Base-by-base conservation (phyloP, 352 stramenopile species). In the Phytopythium vexans region DNA sequence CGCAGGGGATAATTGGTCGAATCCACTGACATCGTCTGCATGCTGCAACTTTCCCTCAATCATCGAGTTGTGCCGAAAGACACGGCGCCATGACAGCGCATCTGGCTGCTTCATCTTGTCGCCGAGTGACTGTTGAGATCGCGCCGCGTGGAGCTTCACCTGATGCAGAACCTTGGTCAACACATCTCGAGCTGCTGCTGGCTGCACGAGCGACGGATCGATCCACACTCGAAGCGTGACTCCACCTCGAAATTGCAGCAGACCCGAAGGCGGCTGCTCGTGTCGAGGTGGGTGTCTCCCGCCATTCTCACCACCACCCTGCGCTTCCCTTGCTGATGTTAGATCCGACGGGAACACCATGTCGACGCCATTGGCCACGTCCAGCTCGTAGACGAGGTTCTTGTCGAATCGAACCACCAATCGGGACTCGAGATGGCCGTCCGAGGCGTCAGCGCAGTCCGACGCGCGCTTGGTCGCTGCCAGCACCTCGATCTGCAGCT, bases 171-270 rank as follows among this genome's bases (percentile, higher is more conserved):
- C 21, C 21, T 27, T 27, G 21, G 21, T 27, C 21, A 27, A 27
- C 21, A 49, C 16, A 36, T 35, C 41, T 2, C 52, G 35, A 4
- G 60, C 66, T 31, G 55, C 39, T 0, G 34, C 9, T 2, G 39
- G 33, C 32, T 37, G 8, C 1, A 49, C 16, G 12, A 60, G 40
- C 8, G 53, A 44, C 7, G 62, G 61, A 6, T 80, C 64, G 21
- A 80, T 57, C 70, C 70, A 80, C 4, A 80, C 3, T 10, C 70
- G 67, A 46, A 80, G 14, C 34, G 41, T 63, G 8, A 77, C 60
- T 11, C 51, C 59, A n/a, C 55, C 55, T 27, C 21, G 21, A 43
- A 72, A 70, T 21, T 71, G 52, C 6, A 80, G 16, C 6, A 39
- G 56, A 3, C 59, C 66, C 27, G 64, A 79, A 4, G 70, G 70